These are phyloP conservation scores for Tuber microsphaerosporum DNA, from an alignment of 495 filamentous ascomycete genomes.

Conservation along the genomic window DNA sequence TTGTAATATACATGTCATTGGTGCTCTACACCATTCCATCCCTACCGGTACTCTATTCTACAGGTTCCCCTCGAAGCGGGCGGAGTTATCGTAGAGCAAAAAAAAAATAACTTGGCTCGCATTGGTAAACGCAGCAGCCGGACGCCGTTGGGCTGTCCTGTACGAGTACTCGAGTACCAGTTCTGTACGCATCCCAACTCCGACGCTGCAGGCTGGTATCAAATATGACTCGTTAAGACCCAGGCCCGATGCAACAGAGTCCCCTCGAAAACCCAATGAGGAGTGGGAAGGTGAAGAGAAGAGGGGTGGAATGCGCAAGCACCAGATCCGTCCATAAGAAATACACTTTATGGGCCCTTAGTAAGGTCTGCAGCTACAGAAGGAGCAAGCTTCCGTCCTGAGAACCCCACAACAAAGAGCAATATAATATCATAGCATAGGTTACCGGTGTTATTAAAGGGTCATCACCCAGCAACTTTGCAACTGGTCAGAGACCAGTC, in stretches of 20 bases:
- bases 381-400: not conserved
- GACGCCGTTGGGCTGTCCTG: not conserved
- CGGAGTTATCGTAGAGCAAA: not conserved
- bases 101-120: constrained; percentile 1
- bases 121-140: not conserved
- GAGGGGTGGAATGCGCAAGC: not conserved
- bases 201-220: not conserved
- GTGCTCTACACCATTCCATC: not conserved
- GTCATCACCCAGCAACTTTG: not conserved
- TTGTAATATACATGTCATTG: not conserved
- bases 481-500: not conserved
- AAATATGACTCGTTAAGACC: constrained; percentile 1
- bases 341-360: not conserved
- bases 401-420: not conserved
- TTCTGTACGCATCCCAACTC: not conserved
- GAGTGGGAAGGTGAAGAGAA: not conserved
- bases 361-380: not conserved
- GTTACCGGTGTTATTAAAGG: not conserved
- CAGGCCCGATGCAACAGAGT: not conserved
- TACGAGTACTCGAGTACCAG: too few relatives aligned
- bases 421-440: not conserved
- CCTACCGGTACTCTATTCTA: not conserved
- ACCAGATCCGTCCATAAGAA: not conserved
- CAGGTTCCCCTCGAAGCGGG: not conserved
- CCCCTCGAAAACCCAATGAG: not conserved